Conservation (phyloP, 2,329 filamentous ascomycete genomes). For the Trichoderma atrobrunneum region DNA sequence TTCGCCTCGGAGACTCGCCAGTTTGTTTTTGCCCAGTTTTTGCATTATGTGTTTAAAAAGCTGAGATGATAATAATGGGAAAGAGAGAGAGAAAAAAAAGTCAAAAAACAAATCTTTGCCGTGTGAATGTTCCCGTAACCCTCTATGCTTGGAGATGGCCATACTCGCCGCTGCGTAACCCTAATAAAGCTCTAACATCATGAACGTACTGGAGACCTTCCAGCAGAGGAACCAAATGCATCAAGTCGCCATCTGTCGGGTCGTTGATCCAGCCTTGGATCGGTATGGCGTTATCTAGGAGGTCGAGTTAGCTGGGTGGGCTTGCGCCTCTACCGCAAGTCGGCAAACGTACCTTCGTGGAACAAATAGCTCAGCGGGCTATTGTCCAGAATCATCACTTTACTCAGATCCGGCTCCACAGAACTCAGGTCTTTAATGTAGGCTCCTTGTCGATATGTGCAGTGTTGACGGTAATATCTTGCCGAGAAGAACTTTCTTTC, state of each 20-base stretch:
- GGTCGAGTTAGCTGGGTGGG: conserved; percentile 2
- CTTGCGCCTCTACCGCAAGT: too few relatives aligned
- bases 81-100: conserved; percentile 2
- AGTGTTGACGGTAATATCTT: conserved; percentile 94
- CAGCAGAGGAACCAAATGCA: conserved; percentile 87
- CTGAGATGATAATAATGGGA: not conserved
- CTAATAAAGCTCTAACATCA: conserved; percentile 87
- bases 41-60: conserved; percentile 9
- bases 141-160: conserved; percentile 54
- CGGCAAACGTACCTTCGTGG: conserved; percentile 72
- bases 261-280: conserved; percentile 99
- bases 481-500: conserved; percentile 95
- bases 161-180: conserved; percentile 81
- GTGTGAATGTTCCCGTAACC: conserved; percentile 16
- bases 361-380: conserved; percentile 98
- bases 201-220: conserved; percentile 96
- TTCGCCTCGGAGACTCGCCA: not conserved
- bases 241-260: conserved; percentile 90
- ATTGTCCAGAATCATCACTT: conserved; percentile 98
- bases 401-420: conserved; percentile 94
- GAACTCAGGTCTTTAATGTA: conserved; percentile 98
- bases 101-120: conserved; percentile 9
- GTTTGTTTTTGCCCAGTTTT: not conserved
- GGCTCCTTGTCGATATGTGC: conserved; percentile 89
- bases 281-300: conserved; percentile 90